Conservation (phyloP, 768 basidiomycete genomes). For the Trametes punicea region DNA sequence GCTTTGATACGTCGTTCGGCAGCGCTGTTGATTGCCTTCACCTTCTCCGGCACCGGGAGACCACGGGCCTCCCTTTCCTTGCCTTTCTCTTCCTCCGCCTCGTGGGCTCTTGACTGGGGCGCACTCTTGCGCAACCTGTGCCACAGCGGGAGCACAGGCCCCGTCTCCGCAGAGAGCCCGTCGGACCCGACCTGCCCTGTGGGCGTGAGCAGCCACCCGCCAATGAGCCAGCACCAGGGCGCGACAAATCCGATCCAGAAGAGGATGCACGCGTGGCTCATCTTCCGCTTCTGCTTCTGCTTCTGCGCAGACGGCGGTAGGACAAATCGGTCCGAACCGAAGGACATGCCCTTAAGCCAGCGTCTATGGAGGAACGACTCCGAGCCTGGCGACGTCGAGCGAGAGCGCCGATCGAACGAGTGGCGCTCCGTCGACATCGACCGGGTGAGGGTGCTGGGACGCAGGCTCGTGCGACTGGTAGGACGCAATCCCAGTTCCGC, state of each 20-base stretch:
- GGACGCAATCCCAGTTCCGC: not conserved
- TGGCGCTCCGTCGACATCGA: constrained; percentile 16
- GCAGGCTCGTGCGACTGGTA: constrained; percentile 5
- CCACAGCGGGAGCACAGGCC: constrained; percentile 22
- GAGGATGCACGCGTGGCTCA: constrained; percentile 39
- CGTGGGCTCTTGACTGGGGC: not conserved
- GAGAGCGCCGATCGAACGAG: constrained; percentile 14
- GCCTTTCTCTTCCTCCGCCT: constrained; percentile 21
- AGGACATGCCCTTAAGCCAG: constrained; percentile 29
- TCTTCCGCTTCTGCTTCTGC: not conserved
- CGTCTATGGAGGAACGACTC: constrained; percentile 29
- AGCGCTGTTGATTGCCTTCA: constrained; percentile 43
- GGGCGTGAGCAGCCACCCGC: constrained; percentile 64
- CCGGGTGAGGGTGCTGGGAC: constrained; percentile 7
- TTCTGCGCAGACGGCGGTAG: constrained; percentile 4
- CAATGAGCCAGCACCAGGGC: constrained; percentile 74
- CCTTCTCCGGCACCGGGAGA: constrained; percentile 3
- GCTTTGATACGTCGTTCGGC: constrained; percentile 12
- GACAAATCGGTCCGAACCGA: constrained; percentile 19
- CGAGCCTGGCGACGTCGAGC: constrained; percentile 14
- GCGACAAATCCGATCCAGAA: constrained; percentile 75
- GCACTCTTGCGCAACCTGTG: constrained; percentile 43
- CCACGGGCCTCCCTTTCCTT: constrained; percentile 36
- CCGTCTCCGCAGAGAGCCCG: constrained; percentile 29
- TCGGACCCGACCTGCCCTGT: constrained; percentile 37